A percentile compares a stretch with the other conserved stretches of the same genome.
Conservation (phyloP, 169 alveolate species). For the Eimeria acervulina region DNA sequence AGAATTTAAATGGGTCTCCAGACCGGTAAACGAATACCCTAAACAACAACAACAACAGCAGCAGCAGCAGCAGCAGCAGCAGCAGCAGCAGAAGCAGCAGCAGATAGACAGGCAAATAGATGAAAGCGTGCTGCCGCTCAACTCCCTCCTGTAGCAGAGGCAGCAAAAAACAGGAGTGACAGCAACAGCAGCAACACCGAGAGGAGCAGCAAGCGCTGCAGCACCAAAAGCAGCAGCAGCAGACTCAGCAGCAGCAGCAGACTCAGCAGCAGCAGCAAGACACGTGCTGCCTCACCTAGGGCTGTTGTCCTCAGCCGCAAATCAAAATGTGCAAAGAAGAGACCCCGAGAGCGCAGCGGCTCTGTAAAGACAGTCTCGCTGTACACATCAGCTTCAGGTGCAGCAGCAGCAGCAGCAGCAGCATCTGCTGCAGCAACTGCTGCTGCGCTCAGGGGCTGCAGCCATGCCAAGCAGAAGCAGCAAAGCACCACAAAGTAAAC, state of each 20-base stretch:
- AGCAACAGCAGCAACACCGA: not conserved
- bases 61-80: not conserved
- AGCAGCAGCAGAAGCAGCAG: not conserved
- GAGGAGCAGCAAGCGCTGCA: not conserved
- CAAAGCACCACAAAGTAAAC: slow-evolving; percentile 17
- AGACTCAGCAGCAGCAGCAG: slow-evolving; percentile 20
- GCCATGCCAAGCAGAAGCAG: slow-evolving; percentile 14
- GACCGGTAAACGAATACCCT: not conserved
- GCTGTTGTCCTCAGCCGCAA: not conserved
- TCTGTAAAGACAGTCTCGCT: slow-evolving; percentile 12
- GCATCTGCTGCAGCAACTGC: not conserved
- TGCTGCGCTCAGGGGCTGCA: slow-evolving; percentile 1
- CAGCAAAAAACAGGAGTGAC: not conserved
- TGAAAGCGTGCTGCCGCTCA: not conserved
- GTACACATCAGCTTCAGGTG: not conserved
- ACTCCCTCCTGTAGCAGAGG: not conserved
- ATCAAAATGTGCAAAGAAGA: slow-evolving; percentile 28
- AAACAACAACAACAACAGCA: not conserved
- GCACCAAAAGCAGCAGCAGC: not conserved
- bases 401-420: not conserved
- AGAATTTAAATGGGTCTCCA: not conserved
- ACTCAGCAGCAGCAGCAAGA: not conserved
- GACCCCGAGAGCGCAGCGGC: slow-evolving; percentile 50
- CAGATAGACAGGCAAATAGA: not conserved
- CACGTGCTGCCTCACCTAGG: slow-evolving; percentile 6